A percentile compares a stretch with the other conserved stretches of the same genome.
Conservation (phyloP, 192 early-diverging fungal genomes). For the Mortierella antarctica region DNA sequence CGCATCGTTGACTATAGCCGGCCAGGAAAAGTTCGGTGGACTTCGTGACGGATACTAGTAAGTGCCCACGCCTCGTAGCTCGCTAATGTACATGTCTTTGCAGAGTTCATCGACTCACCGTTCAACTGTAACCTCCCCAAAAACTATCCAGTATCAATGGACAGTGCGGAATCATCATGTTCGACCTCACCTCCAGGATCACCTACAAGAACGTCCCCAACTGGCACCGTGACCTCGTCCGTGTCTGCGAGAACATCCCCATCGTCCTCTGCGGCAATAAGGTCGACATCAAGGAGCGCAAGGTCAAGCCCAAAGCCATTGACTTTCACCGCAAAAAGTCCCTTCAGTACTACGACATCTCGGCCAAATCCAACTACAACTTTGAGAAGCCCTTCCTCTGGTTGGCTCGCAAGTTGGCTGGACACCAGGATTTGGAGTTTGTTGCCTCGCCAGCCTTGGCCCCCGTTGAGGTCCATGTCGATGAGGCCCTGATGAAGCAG, state of each 20-base stretch:
- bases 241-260: slow-evolving; percentile 99
- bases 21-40: slow-evolving; percentile 99
- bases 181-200: slow-evolving; percentile 99
- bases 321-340: slow-evolving; percentile 99
- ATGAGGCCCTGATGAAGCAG: slow-evolving; percentile 77
- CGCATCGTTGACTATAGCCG: slow-evolving; percentile 60
- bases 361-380: slow-evolving; percentile 99
- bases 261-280: slow-evolving; percentile 99
- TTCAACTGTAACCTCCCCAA: not conserved
- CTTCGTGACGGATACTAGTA: slow-evolving; percentile 99
- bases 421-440: slow-evolving; percentile 95
- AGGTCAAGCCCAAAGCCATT: slow-evolving; percentile 99
- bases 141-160: slow-evolving; percentile 96
- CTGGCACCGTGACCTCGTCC: slow-evolving; percentile 99
- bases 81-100: not conserved
- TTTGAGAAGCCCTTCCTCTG: slow-evolving; percentile 99
- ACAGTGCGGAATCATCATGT: slow-evolving; percentile 99
- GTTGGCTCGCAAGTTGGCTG: slow-evolving; percentile 97
- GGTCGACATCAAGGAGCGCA: slow-evolving; percentile 99
- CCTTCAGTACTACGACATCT: slow-evolving; percentile 99
- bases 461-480: slow-evolving; percentile 93
- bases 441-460: slow-evolving; percentile 96
- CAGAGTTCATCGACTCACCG: not conserved
- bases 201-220: slow-evolving; percentile 99
- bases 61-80: slow-evolving; percentile 21